Conservation (phyloP, 768 basidiomycete species). For the Russula lepida region DNA sequence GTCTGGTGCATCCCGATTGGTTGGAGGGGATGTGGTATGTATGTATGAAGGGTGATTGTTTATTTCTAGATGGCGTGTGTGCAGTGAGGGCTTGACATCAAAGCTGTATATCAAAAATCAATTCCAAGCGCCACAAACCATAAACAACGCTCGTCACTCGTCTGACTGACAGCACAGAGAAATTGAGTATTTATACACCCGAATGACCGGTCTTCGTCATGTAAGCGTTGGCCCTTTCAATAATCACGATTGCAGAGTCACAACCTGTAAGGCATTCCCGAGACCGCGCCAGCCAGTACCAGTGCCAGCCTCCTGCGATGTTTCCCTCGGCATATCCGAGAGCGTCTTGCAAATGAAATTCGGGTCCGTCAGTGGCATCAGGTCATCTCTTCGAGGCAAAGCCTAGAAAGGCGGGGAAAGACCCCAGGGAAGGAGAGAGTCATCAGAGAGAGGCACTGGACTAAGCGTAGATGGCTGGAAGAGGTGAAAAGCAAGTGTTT, state of each 20-base stretch:
- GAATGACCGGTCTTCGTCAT: background rate
- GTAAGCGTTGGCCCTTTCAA: background rate
- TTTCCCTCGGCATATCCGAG: slow-evolving; percentile 48
- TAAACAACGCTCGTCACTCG: background rate
- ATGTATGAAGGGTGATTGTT: too few relatives aligned
- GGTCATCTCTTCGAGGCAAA: slow-evolving; percentile 66
- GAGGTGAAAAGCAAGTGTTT: background rate
- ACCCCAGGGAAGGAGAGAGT: background rate
- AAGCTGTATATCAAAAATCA: too few relatives aligned
- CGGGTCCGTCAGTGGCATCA: slow-evolving; percentile 82
- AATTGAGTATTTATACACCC: background rate
- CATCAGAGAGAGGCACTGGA: too few relatives aligned
- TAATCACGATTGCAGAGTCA: slow-evolving; percentile 26
- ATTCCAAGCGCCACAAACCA: too few relatives aligned
- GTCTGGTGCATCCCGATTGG: background rate
- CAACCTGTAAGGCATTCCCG: slow-evolving; percentile 53
- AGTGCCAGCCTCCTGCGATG: slow-evolving; percentile 53
- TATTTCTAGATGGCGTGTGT: too few relatives aligned
- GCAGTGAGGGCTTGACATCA: too few relatives aligned
- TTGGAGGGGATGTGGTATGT: too few relatives aligned
- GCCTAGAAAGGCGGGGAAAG: slow-evolving; percentile 32
- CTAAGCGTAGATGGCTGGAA: background rate
- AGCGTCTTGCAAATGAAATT: slow-evolving; percentile 72
- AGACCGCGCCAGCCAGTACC: slow-evolving; percentile 83
- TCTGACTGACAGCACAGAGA: background rate